Percentiles rank a stretch among this genome's conserved stretches.
phyloP scores from a whole-genome alignment of 495 filamentous ascomycete genomes.

The Trichoderma virens region DNA sequence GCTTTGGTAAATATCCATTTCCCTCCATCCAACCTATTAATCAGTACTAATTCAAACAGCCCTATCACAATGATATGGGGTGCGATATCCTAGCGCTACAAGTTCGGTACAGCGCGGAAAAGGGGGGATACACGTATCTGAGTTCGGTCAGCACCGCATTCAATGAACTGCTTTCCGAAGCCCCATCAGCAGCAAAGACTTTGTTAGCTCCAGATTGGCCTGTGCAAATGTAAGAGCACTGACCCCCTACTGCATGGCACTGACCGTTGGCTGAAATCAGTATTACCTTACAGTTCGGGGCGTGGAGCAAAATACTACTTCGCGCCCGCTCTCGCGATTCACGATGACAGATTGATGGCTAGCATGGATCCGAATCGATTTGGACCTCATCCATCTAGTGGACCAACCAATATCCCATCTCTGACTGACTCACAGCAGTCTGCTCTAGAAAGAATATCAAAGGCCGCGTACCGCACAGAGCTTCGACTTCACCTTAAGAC shows the following conservation, averaged over 20 bases:
- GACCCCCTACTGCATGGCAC: background rate
- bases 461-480: constrained; percentile 26
- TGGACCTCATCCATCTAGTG: constrained; percentile 29
- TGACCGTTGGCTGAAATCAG: background rate
- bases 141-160: constrained; percentile 33
- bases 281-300: constrained; percentile 23
- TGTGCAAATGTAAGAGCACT: constrained; percentile 32
- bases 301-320: constrained; percentile 26
- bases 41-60: constrained; percentile 17
- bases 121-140: constrained; percentile 34
- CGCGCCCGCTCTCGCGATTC: constrained; percentile 30
- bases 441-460: constrained; percentile 27
- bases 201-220: constrained; percentile 31
- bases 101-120: constrained; percentile 28
- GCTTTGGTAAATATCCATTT: constrained; percentile 22
- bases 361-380: constrained; percentile 37
- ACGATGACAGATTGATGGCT: constrained; percentile 26
- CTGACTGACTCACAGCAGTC: constrained; percentile 26
- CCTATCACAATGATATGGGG: constrained; percentile 40
- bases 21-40: background rate
- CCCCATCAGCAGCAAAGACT: constrained; percentile 25
- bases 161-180: constrained; percentile 25
- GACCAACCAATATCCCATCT: constrained; percentile 20
- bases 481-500: constrained; percentile 38
- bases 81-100: constrained; percentile 36